Evolutionary conservation across 805 yeast species (phyloP), one percentile per base, ranked within the genome.

Genomic region (Saccharomycopsis guyanensis): DNA sequence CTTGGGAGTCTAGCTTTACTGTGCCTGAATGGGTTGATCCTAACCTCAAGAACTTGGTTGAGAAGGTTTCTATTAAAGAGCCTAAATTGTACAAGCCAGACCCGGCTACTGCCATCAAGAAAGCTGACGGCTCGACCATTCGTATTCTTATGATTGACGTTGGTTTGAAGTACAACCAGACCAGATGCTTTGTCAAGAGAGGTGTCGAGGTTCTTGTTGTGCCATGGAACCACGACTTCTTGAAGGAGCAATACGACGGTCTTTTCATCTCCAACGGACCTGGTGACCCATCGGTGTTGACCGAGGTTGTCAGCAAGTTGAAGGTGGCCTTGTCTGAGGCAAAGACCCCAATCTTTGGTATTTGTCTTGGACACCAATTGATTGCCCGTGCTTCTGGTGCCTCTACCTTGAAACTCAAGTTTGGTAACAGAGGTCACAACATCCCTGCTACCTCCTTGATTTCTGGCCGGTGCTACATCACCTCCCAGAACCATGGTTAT

Each of bases 401-500:
- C 50, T 73, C 86, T 27, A 93, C 98, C 40, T 56, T 79, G 58
- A 93, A 93, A 70, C 70, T 93, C 71, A 89, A 89, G 70, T 93
- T 87, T 59, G 98, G 98, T 80, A 93, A 93, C 76, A 88, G 98
- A 75, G 98, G 97, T 60, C 98, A 93, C 70, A 93, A 93, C 68
- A 93, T 93, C 58, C 98, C 98, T 51, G 85, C 93, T 71, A 85
- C 95, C 56, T 88, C 84, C 55, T 75, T 81, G 55, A 82, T 78
- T 53, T 84, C 93, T 51, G 98, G 98, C 42, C 78, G 94, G 68
- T 93, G 98, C 75, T 91, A 93, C 72, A 93, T 93, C 67, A 93
- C 98, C 24, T 91, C 97, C 40, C 98, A 93, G 73, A 93, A 93
- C 67, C 99, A 93, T 67, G 99, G 99, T 70, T 93, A 72, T 65